A percentile compares a stretch with the other conserved stretches of the same genome.
Conservation (phyloP, 1,139 yeast species). For the Trichomonascaceae sp. region DNA sequence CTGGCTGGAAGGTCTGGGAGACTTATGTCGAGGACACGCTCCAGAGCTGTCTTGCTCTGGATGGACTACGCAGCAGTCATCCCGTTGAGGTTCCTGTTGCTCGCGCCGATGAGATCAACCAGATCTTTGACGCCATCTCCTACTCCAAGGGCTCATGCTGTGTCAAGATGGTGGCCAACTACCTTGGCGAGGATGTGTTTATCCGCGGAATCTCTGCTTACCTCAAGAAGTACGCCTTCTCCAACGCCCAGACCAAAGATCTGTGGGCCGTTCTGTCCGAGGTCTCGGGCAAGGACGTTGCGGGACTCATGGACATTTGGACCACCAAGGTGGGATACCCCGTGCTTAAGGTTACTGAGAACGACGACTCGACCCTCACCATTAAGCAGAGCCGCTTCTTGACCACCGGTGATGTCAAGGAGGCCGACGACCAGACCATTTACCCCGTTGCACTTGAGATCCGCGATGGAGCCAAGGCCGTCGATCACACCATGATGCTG, state of each 20-base stretch:
- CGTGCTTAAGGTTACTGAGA: slow-evolving; percentile 48
- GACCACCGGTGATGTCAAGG: slow-evolving; percentile 64
- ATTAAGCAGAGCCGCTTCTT: slow-evolving; percentile 65
- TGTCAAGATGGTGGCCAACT: slow-evolving; percentile 62
- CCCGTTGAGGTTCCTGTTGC: slow-evolving; percentile 79
- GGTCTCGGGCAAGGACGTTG: slow-evolving; percentile 64
- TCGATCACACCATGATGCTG: slow-evolving; percentile 46
- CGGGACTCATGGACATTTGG: slow-evolving; percentile 67
- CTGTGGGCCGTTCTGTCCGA: slow-evolving; percentile 67
- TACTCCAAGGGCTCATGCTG: slow-evolving; percentile 74
- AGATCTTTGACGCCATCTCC: slow-evolving; percentile 76
- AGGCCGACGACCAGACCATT: slow-evolving; percentile 41
- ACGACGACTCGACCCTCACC: slow-evolving; percentile 29
- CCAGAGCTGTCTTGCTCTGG: slow-evolving; percentile 59
- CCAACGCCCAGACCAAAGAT: slow-evolving; percentile 68
- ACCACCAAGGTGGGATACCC: slow-evolving; percentile 78
- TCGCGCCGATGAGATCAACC: slow-evolving; percentile 73
- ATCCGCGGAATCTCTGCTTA: slow-evolving; percentile 67
- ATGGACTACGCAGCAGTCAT: slow-evolving; percentile 68
- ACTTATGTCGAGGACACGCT: slow-evolving; percentile 54
- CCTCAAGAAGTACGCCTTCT: slow-evolving; percentile 55
- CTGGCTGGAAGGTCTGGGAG: slow-evolving; percentile 82
- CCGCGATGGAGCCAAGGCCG: slow-evolving; percentile 53
- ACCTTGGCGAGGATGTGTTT: slow-evolving; percentile 63
- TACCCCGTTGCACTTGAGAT: slow-evolving; percentile 80